phyloP scores from a whole-genome alignment of 805 yeast species.

The Ogataea methylovora region DNA sequence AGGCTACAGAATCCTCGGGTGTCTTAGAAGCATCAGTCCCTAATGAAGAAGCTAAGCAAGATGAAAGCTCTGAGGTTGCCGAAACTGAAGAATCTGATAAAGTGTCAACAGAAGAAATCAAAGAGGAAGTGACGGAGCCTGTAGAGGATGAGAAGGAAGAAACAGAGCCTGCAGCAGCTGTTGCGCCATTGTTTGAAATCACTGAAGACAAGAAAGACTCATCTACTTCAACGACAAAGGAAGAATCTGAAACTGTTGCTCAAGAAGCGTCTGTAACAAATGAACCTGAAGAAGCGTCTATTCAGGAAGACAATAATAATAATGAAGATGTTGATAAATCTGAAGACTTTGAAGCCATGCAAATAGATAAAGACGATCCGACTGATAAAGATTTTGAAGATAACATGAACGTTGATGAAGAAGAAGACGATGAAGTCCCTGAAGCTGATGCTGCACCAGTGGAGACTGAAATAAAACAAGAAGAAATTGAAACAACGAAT shows the following conservation, averaged over 20 bases:
- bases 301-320: conserved; percentile 1
- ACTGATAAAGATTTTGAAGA: conserved; percentile 4
- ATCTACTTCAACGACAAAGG: too few species aligned
- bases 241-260: conserved; percentile 8
- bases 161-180: background rate
- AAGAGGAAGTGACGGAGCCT: background rate
- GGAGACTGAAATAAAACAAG: too few species aligned
- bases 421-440: background rate
- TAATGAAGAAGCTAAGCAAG: conserved; percentile 1
- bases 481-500: background rate
- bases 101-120: background rate
- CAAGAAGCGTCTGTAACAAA: conserved; percentile 1
- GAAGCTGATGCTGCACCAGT: background rate
- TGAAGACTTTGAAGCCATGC: background rate
- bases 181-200: conserved; percentile 30
- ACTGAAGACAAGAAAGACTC: conserved; percentile 26
- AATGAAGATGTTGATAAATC: conserved; percentile 2
- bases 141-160: conserved; percentile 1
- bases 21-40: background rate
- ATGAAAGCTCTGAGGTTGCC: background rate
- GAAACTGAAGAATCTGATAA: conserved; percentile 2
- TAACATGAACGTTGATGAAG: conserved; percentile 4
- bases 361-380: conserved; percentile 5
- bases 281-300: background rate
- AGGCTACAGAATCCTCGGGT: background rate